Conservation (phyloP, 1,139 yeast species). For the Yamadazyma dendronema region DNA sequence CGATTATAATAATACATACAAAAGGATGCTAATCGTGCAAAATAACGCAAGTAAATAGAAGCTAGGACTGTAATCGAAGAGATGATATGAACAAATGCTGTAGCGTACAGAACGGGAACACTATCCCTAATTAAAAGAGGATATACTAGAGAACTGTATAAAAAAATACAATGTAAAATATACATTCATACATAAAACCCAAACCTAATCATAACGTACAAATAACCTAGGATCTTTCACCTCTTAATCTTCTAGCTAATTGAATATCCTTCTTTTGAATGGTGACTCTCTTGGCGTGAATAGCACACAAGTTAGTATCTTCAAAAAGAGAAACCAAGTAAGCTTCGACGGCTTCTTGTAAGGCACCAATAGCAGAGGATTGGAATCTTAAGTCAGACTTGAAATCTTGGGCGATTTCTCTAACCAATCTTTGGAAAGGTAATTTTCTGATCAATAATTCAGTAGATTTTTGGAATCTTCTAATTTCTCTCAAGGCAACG, state of each 20-base stretch:
- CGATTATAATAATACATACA: too few species aligned
- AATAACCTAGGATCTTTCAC: constrained; percentile 42
- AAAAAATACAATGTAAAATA: not conserved
- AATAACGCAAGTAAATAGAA: too few species aligned
- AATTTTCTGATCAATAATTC: constrained; percentile 52
- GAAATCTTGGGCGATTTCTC: constrained; percentile 51
- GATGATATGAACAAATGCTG: too few species aligned
- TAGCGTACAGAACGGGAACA: too few species aligned
- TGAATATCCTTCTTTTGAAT: constrained; percentile 55
- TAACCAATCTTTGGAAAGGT: constrained; percentile 50
- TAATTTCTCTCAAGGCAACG: constrained; percentile 54
- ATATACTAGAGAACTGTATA: not conserved
- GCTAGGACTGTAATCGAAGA: too few species aligned
- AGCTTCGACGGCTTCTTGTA: constrained; percentile 55
- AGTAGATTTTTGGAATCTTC: constrained; percentile 54
- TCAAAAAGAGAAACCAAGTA: constrained; percentile 51
- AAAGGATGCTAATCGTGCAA: too few species aligned
- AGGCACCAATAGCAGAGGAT: constrained; percentile 52
- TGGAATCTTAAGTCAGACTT: constrained; percentile 53
- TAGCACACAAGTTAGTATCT: constrained; percentile 54
- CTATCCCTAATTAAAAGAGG: not conserved
- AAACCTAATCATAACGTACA: constrained; percentile 1
- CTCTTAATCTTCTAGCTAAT: constrained; percentile 55
- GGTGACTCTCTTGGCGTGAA: constrained; percentile 54
- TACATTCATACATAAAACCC: not conserved